These are phyloP conservation scores for Penicillium turbatum DNA, from an alignment of 495 filamentous ascomycete species.

Conservation along the genomic window DNA sequence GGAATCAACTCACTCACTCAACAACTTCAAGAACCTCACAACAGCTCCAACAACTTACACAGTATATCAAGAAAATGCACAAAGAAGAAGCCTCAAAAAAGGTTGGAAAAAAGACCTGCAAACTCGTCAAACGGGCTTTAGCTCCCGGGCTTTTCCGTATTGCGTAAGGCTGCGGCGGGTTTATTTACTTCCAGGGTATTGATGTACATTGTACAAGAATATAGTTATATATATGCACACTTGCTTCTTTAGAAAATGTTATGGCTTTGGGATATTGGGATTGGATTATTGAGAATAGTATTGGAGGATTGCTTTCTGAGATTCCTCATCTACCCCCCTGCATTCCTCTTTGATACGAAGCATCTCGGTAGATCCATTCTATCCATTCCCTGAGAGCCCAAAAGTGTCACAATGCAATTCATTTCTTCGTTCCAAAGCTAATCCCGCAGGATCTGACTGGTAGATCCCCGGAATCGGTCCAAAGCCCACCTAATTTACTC, in stretches of 20 bases:
- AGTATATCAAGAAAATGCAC: constrained; percentile 6
- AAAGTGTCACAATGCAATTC: constrained; percentile 18
- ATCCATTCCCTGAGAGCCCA: constrained; percentile 14
- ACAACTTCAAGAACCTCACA: constrained; percentile 12
- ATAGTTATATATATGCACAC: not conserved
- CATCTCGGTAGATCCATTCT: constrained; percentile 17
- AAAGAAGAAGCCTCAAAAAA: constrained; percentile 13
- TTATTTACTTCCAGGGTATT: constrained; percentile 14
- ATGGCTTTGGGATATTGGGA: too few species aligned
- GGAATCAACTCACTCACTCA: constrained; percentile 26
- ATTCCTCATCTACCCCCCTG: constrained; percentile 10
- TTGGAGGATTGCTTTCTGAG: not conserved
- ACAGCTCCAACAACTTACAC: constrained; percentile 5
- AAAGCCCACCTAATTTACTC: constrained; percentile 29
- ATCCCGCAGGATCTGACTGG: constrained; percentile 3
- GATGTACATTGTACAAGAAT: not conserved
- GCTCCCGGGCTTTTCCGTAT: constrained; percentile 46
- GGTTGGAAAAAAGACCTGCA: constrained; percentile 18
- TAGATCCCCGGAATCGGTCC: not conserved
- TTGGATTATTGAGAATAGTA: not conserved
- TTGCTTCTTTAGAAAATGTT: too few species aligned
- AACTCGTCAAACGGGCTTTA: constrained; percentile 32
- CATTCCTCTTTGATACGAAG: constrained; percentile 10
- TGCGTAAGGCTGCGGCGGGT: constrained; percentile 34
- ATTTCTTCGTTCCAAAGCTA: constrained; percentile 21